Evolutionary conservation across 164 flowering plant species (phyloP), one percentile per base, ranked within the genome.

Genomic region (Nymphaea thermarum): DNA sequence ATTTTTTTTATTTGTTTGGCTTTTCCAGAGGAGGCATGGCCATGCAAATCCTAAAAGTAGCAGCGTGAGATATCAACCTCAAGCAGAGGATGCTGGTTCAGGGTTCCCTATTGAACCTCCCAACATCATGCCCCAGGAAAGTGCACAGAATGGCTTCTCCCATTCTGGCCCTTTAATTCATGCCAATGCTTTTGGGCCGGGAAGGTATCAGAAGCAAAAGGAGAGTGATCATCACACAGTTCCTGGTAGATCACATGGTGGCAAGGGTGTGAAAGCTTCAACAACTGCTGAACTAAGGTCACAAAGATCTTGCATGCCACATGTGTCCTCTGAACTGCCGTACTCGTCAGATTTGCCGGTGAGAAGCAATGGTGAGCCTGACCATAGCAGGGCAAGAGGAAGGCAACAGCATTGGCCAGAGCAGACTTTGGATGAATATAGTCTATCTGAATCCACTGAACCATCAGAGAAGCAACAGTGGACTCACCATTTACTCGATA

Each of bases 41-140:
- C 84, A 72, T n/a, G 4, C 75, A 70, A 88, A 87, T 70, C 75
- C 81, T n/a, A 87, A 71, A 71, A 78, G 85, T 75, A 71, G 25
- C 70, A 84, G 88, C 55, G 87, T 83, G 71, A 71, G 78, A 63
- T 84, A 42, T 77, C 78, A 81, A 76, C 81, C 73, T 43, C 82
- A 78, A 65, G 64, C 64, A 7, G 86, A 81, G 67, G 85, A 86
- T 62, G 72, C 80, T 68, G 85, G 81, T 14, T 75, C 85, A 73
- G 84, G 84, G 65, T 82, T 81, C 61, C 78, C 81, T 17, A 79
- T 83, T 65, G 86, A 84, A 69, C 85, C 86, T 43, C 78, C 77
- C 8, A 75, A 80, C 71, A 43, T 62, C 11, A 10, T 16, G 10
- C 12, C 60, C 10, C 12, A 16, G 16, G 85, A 77, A 73, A 65